A percentile compares a stretch with the other conserved stretches of the same genome.
These are phyloP conservation scores for Arthrobotrys entomopaga DNA, from an alignment of 2,329 filamentous ascomycete genomes.

Conservation along the genomic window DNA sequence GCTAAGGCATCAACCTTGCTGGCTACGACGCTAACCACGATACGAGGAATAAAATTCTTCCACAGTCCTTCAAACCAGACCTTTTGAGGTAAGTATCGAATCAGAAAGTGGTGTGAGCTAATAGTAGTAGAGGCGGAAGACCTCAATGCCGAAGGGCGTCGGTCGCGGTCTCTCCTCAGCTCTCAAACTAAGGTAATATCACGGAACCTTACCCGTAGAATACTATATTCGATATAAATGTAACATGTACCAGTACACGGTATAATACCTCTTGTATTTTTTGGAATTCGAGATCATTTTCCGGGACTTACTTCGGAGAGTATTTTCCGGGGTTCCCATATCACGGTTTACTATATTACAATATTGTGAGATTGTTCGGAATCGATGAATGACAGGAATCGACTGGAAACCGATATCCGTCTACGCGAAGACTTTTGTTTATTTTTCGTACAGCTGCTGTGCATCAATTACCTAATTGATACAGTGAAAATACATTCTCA, in stretches of 20 bases:
- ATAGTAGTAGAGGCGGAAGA: slow-evolving; percentile 20
- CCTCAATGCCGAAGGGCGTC: slow-evolving; percentile 7
- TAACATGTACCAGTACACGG: slow-evolving; percentile 45
- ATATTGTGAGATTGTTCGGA: neutral
- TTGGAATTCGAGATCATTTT: neutral
- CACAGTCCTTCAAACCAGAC: slow-evolving; percentile 6
- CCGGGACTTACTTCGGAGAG: slow-evolving; percentile 30
- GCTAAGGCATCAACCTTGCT: slow-evolving; percentile 43
- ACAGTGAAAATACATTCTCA: no score
- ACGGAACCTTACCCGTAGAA: slow-evolving; percentile 52
- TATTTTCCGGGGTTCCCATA: neutral
- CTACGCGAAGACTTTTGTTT: neutral
- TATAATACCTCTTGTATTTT: slow-evolving; percentile 14
- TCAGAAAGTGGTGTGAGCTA: slow-evolving; percentile 29
- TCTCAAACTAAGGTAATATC: slow-evolving; percentile 35
- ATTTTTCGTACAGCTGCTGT: neutral
- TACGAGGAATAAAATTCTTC: slow-evolving; percentile 7
- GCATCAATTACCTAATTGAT: neutral
- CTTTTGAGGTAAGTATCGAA: slow-evolving; percentile 22
- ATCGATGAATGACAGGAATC: no score
- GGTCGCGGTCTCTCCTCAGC: neutral
- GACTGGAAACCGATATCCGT: no score
- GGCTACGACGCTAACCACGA: slow-evolving; percentile 42
- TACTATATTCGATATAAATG: no score
- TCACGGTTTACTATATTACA: neutral